phyloP scores from a whole-genome alignment of 306 rosid genomes.

The Prosopis cineraria region DNA sequence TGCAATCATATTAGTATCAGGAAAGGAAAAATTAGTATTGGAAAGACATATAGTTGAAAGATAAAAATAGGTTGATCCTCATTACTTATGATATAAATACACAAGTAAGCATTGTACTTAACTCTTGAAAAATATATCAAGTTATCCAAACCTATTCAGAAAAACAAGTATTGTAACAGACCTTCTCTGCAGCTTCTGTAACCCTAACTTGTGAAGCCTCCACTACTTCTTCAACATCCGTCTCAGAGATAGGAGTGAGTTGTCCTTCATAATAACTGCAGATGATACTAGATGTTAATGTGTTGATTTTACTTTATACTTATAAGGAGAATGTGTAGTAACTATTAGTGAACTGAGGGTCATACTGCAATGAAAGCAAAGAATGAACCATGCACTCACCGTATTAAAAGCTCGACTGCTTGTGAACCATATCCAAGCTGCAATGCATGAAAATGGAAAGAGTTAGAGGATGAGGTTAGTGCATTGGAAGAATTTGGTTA shows the following conservation, averaged over 20 bases:
- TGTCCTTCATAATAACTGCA: slow-evolving; percentile 94
- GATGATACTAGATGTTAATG: slow-evolving; percentile 16
- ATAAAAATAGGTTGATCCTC: background rate
- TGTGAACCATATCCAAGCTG: slow-evolving; percentile 98
- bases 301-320: slow-evolving; percentile 1
- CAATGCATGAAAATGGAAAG: slow-evolving; percentile 33
- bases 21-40: slow-evolving; percentile 16
- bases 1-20: slow-evolving; percentile 44
- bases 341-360: background rate
- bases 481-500: slow-evolving; percentile 25
- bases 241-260: slow-evolving; percentile 77
- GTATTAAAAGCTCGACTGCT: slow-evolving; percentile 89
- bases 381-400: slow-evolving; percentile 58
- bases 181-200: slow-evolving; percentile 91
- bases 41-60: background rate
- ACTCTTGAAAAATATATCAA: slow-evolving; percentile 1
- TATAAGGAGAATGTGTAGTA: background rate
- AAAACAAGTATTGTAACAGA: slow-evolving; percentile 27
- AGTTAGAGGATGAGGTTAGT: background rate
- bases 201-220: slow-evolving; percentile 54
- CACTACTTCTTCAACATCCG: slow-evolving; percentile 54
- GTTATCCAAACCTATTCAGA: slow-evolving; percentile 18
- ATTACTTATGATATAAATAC: background rate
- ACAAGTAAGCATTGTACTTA: background rate
- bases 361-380: slow-evolving; percentile 8